These are phyloP conservation scores for Sarocladium oryzae DNA, from an alignment of 2,329 filamentous ascomycete species.

Conservation along the genomic window DNA sequence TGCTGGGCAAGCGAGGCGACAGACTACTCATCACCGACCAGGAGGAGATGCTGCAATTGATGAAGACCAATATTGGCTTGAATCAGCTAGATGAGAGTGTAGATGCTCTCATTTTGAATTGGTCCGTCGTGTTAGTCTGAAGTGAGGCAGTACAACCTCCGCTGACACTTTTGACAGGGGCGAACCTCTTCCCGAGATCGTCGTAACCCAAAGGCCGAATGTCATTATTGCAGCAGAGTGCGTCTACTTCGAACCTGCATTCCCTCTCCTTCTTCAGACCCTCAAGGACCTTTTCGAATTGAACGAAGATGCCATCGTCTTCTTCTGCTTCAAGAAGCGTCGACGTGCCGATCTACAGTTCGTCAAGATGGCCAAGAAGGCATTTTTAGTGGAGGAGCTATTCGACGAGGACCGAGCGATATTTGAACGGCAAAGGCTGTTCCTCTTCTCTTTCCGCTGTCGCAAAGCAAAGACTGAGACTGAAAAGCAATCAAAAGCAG, in stretches of 20 bases:
- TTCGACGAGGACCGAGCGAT: constrained; percentile 52
- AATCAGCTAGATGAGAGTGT: constrained; percentile 64
- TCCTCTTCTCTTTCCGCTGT: constrained; percentile 52
- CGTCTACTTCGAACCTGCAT: constrained; percentile 94
- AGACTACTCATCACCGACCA: constrained; percentile 82
- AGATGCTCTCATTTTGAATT: constrained; percentile 68
- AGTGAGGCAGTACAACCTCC: not conserved
- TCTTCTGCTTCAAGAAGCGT: constrained; percentile 94
- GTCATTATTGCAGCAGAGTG: constrained; percentile 93
- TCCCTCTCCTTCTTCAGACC: constrained; percentile 77
- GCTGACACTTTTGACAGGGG: constrained; percentile 41
- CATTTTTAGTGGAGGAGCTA: constrained; percentile 57
- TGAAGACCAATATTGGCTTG: constrained; percentile 79
- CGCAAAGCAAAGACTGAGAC: constrained; percentile 13
- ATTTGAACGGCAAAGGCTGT: constrained; percentile 52
- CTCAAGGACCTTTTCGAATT: constrained; percentile 67
- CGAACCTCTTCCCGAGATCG: constrained; percentile 46
- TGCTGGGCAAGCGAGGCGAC: constrained; percentile 45
- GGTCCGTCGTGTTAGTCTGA: constrained; percentile 40
- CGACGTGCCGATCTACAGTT: constrained; percentile 74
- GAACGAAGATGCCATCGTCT: constrained; percentile 57
- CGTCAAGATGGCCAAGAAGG: constrained; percentile 62
- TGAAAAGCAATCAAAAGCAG: constrained; percentile 8
- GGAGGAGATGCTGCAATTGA: constrained; percentile 73
- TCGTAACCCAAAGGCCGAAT: constrained; percentile 57